Conservation (phyloP, 129 eudicot genomes). For the Artemisia argyi region DNA sequence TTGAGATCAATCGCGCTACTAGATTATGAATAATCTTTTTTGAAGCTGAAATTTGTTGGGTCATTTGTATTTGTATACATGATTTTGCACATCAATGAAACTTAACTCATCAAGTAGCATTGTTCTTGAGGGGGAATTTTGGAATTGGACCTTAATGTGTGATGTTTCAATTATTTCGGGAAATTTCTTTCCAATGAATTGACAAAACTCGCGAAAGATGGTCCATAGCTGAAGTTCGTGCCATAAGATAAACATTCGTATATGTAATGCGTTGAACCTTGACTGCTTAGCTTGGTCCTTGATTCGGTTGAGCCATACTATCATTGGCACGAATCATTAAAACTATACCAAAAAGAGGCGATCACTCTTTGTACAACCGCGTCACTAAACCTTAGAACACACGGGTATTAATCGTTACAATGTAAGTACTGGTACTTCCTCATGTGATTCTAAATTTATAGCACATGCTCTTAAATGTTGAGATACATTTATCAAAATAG, state of each 20-base stretch:
- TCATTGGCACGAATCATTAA: not conserved
- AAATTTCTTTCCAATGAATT: not conserved
- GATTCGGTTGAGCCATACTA: not conserved
- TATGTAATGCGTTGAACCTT: not conserved
- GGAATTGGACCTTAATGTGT: not conserved
- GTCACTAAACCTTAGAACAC: too few relatives aligned
- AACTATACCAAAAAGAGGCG: not conserved
- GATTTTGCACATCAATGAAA: slow-evolving; percentile 2
- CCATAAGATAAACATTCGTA: not conserved
- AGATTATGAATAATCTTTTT: not conserved
- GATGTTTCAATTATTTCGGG: too few relatives aligned
- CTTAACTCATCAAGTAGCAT: not conserved
- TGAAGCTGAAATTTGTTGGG: not conserved
- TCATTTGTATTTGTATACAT: slow-evolving; percentile 6
- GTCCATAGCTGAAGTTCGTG: not conserved
- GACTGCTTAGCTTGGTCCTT: not conserved
- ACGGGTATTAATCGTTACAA: too few relatives aligned
- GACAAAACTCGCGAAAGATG: not conserved
- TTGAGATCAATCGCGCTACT: slow-evolving; percentile 2
- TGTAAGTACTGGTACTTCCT: too few relatives aligned
- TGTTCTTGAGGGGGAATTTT: not conserved
- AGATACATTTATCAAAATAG: too few relatives aligned
- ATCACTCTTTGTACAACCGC: too few relatives aligned
- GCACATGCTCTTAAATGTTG: too few relatives aligned
- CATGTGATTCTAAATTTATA: too few relatives aligned